A percentile compares a stretch with the other conserved stretches of the same genome.
Conservation (phyloP, 306 rosid species). For the Hylodesmum podocarpum region DNA sequence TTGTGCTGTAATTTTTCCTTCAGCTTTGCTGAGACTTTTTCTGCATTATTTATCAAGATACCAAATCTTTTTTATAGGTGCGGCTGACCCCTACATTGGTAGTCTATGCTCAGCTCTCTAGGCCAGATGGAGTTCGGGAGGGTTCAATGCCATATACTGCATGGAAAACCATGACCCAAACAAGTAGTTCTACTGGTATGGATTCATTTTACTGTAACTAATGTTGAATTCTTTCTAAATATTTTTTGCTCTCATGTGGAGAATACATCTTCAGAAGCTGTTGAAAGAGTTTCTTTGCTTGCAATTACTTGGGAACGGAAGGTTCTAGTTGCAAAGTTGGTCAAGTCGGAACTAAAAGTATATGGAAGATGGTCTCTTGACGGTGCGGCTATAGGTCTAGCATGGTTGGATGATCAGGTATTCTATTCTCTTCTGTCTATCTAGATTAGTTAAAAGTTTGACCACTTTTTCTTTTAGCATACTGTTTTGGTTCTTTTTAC, state of each 20-base stretch:
- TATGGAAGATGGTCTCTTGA: slow-evolving; percentile 90
- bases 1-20: slow-evolving; percentile 32
- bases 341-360: slow-evolving; percentile 76
- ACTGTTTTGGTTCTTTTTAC: slow-evolving; percentile 9
- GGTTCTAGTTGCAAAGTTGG: slow-evolving; percentile 93
- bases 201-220: slow-evolving; percentile 31
- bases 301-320: slow-evolving; percentile 97
- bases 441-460: slow-evolving; percentile 1
- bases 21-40: slow-evolving; percentile 20
- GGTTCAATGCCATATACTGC: slow-evolving; percentile 98
- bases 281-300: slow-evolving; percentile 81
- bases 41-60: slow-evolving; percentile 27
- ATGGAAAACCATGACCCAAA: slow-evolving; percentile 76
- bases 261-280: slow-evolving; percentile 53
- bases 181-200: slow-evolving; percentile 55
- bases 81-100: slow-evolving; percentile 73
- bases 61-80: slow-evolving; percentile 53
- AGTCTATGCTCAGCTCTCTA: slow-evolving; percentile 74
- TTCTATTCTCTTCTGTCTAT: slow-evolving; percentile 17
- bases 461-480: slow-evolving; percentile 9
- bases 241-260: slow-evolving; percentile 48
- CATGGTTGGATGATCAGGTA: slow-evolving; percentile 98
- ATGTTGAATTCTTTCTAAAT: slow-evolving; percentile 38
- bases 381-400: slow-evolving; percentile 84
- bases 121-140: slow-evolving; percentile 91